phyloP scores from a whole-genome alignment of 495 filamentous ascomycete species.

The Daldinia childiae region DNA sequence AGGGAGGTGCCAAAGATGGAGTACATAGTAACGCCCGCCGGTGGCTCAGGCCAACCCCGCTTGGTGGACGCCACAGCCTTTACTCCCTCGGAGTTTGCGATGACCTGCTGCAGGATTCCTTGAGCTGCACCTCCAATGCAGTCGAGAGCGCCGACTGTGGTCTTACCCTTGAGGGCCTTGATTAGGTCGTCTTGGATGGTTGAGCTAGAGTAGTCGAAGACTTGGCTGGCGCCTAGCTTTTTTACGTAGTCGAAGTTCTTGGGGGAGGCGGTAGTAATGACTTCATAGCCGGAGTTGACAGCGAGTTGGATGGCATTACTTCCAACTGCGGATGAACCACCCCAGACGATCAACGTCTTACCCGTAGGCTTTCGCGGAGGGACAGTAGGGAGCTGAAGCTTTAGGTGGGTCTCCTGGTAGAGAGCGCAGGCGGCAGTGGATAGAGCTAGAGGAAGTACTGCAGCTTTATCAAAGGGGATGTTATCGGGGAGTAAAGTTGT shows the following conservation, averaged over 20 bases:
- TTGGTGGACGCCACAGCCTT: conserved; percentile 38
- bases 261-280: conserved; percentile 63
- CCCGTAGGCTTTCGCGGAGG: conserved; percentile 44
- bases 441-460: conserved; percentile 58
- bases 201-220: conserved; percentile 65
- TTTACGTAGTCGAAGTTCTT: conserved; percentile 65
- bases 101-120: conserved; percentile 32
- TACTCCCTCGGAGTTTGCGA: conserved; percentile 18
- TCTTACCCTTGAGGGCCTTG: conserved; percentile 43
- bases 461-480: conserved; percentile 54
- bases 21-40: conserved; percentile 29
- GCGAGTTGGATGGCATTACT: conserved; percentile 70
- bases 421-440: conserved; percentile 60
- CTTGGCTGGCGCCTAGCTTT: conserved; percentile 62
- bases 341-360: conserved; percentile 66
- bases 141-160: conserved; percentile 33
- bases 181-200: conserved; percentile 48
- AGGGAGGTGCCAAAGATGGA: conserved; percentile 31
- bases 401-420: conserved; percentile 53
- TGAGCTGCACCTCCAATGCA: conserved; percentile 32
- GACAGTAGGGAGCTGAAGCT: conserved; percentile 40
- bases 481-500: conserved; percentile 52
- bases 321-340: conserved; percentile 68
- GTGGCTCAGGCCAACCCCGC: conserved; percentile 35
- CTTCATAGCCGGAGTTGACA: conserved; percentile 65